These are phyloP conservation scores for Macroventuria anomochaeta DNA, from an alignment of 2,329 filamentous ascomycete species.

Conservation along the genomic window DNA sequence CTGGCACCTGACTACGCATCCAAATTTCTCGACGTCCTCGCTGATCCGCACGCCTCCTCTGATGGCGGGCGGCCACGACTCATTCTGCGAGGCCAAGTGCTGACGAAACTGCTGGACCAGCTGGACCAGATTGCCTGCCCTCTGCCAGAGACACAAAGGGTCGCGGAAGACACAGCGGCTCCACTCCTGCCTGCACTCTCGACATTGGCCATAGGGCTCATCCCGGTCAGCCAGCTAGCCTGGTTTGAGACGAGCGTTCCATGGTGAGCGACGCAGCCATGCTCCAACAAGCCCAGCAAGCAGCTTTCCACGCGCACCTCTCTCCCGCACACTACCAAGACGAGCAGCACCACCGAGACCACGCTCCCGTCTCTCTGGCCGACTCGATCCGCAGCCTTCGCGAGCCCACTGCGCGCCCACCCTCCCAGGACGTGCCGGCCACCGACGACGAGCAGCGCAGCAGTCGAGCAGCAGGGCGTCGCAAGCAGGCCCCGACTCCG, in stretches of 20 bases:
- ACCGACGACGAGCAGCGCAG: slow-evolving; percentile 28
- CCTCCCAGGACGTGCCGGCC: slow-evolving; percentile 22
- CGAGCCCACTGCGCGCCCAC: slow-evolving; percentile 34
- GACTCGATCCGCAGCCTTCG: slow-evolving; percentile 42
- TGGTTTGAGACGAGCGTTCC: slow-evolving; percentile 36
- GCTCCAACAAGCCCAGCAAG: slow-evolving; percentile 28
- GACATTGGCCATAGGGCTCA: slow-evolving; percentile 19
- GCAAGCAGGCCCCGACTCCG: slow-evolving; percentile 39
- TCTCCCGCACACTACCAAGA: slow-evolving; percentile 2
- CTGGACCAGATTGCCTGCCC: neutral
- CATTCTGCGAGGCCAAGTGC: slow-evolving; percentile 10
- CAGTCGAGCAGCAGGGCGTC: slow-evolving; percentile 12
- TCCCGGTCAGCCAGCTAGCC: slow-evolving; percentile 34
- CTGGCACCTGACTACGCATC: slow-evolving; percentile 8
- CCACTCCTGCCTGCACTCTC: slow-evolving; percentile 10
- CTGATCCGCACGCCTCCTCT: slow-evolving; percentile 14
- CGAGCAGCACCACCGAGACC: slow-evolving; percentile 8
- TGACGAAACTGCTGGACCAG: slow-evolving; percentile 20
- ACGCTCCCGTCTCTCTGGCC: slow-evolving; percentile 30
- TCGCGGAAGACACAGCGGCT: slow-evolving; percentile 22
- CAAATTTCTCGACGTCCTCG: slow-evolving; percentile 4
- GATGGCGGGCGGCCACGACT: slow-evolving; percentile 22
- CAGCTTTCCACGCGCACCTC: slow-evolving; percentile 7
- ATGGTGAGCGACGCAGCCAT: slow-evolving; percentile 37
- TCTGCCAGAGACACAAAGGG: slow-evolving; percentile 21